These are phyloP conservation scores for Ganoderma lingzhi DNA, from an alignment of 1,284 basidiomycete species.

Conservation along the genomic window DNA sequence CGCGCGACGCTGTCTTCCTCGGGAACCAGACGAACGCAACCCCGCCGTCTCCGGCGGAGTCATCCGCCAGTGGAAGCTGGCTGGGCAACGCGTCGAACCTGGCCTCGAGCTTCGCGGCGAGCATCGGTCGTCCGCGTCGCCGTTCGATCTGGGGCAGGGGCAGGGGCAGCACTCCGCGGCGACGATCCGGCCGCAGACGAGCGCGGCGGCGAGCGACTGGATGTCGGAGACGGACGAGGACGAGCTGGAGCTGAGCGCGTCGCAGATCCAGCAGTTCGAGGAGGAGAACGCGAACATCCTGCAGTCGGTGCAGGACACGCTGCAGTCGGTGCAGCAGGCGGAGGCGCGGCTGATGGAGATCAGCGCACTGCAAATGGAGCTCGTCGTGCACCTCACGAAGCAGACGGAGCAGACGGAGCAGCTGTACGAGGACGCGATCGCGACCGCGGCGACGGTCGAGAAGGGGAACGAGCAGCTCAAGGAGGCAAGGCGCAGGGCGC, in stretches of 20 bases:
- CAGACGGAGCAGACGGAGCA: constrained; percentile 93
- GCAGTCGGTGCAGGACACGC: constrained; percentile 81
- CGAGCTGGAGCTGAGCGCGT: constrained; percentile 78
- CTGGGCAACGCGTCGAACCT: constrained; percentile 66
- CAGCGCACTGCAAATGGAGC: constrained; percentile 87
- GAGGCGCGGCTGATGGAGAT: constrained; percentile 91
- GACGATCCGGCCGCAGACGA: constrained; percentile 32
- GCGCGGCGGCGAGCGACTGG: constrained; percentile 52
- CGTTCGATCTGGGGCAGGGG: constrained; percentile 36
- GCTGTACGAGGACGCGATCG: constrained; percentile 89
- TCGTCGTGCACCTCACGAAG: constrained; percentile 84
- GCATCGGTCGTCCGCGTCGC: constrained; percentile 55
- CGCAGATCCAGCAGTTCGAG: constrained; percentile 92
- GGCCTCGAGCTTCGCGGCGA: constrained; percentile 67
- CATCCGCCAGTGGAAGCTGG: constrained; percentile 57
- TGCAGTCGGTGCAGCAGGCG: constrained; percentile 88
- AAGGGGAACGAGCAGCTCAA: constrained; percentile 88
- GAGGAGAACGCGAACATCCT: constrained; percentile 88
- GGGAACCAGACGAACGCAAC: constrained; percentile 11
- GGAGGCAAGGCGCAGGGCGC: constrained; percentile 83
- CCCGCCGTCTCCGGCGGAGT: constrained; percentile 37
- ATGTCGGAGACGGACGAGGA: constrained; percentile 64
- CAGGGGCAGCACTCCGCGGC: constrained; percentile 33
- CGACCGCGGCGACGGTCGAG: constrained; percentile 83
- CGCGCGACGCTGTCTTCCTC: constrained; percentile 62